Conservation (phyloP, 306 rosid species). For the Vicia villosa region DNA sequence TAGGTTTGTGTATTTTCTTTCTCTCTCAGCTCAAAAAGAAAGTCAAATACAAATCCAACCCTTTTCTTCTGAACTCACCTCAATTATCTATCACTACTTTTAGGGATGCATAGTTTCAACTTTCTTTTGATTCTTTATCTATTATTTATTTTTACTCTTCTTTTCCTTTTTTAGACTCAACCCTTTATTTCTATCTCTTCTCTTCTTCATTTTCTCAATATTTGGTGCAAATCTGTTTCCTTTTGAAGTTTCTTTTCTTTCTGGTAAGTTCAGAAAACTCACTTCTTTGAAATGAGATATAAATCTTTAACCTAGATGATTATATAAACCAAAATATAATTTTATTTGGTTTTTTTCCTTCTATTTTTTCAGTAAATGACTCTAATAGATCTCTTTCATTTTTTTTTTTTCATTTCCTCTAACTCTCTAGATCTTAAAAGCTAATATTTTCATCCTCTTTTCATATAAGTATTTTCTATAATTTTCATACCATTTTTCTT, state of each 20-base stretch:
- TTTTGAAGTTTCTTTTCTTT: conserved; percentile 36
- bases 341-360: background rate
- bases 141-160: background rate
- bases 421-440: conserved; percentile 20
- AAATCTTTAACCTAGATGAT: background rate
- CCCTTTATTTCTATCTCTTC: conserved; percentile 3
- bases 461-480: no score
- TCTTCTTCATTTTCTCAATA: conserved; percentile 24
- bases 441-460: background rate
- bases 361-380: background rate
- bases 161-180: conserved; percentile 31
- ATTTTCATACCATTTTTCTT: no score
- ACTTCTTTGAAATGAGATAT: background rate
- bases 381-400: conserved; percentile 3
- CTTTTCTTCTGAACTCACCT: conserved; percentile 34
- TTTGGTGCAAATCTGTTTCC: background rate
- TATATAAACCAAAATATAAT: conserved; percentile 29
- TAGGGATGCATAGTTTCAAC: background rate
- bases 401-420: background rate
- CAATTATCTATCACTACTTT: conserved; percentile 21
- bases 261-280: background rate
- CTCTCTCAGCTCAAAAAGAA: conserved; percentile 18
- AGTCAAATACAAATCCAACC: conserved; percentile 29
- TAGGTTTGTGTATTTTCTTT: conserved; percentile 16
- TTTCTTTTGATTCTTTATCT: conserved; percentile 21